A percentile compares a stretch with the other conserved stretches of the same genome.
These are phyloP conservation scores for Acidiella bohemica DNA, from an alignment of 495 filamentous ascomycete species.

Conservation along the genomic window DNA sequence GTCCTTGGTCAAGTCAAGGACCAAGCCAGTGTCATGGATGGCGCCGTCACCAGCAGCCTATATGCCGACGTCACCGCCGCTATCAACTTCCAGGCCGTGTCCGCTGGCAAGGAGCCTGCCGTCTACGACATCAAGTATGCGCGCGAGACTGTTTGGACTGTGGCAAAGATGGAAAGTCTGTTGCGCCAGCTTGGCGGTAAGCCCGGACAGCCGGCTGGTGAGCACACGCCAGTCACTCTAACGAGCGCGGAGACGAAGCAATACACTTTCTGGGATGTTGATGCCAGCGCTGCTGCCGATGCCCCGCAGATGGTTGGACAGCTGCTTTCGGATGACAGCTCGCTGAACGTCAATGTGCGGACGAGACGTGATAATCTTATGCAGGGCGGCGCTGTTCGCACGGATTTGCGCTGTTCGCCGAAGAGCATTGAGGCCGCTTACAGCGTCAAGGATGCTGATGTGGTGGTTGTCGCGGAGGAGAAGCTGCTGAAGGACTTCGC, in stretches of 20 bases:
- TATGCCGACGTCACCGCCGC: slow-evolving; percentile 82
- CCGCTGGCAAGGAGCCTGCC: slow-evolving; percentile 42
- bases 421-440: slow-evolving; percentile 76
- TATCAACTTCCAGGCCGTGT: slow-evolving; percentile 51
- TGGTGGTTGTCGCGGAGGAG: slow-evolving; percentile 62
- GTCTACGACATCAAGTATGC: slow-evolving; percentile 82
- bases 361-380: slow-evolving; percentile 71
- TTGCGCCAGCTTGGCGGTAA: slow-evolving; percentile 33
- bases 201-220: slow-evolving; percentile 37
- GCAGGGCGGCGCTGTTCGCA: slow-evolving; percentile 70
- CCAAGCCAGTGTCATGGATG: slow-evolving; percentile 45
- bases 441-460: slow-evolving; percentile 61
- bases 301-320: slow-evolving; percentile 55
- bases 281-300: slow-evolving; percentile 51
- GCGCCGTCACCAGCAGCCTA: slow-evolving; percentile 61
- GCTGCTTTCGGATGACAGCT: slow-evolving; percentile 58
- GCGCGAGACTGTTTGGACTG: slow-evolving; percentile 64
- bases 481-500: slow-evolving; percentile 66
- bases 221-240: slow-evolving; percentile 34
- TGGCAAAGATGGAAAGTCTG: slow-evolving; percentile 56
- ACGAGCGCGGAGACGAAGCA: slow-evolving; percentile 45
- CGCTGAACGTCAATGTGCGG: slow-evolving; percentile 63
- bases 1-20: slow-evolving; percentile 51
- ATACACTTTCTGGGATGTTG: slow-evolving; percentile 89
- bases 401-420: slow-evolving; percentile 72